Evolutionary conservation across 352 stramenopile species (phyloP), one percentile per base, ranked within the genome.

Genomic region (Phytophthora syringae): DNA sequence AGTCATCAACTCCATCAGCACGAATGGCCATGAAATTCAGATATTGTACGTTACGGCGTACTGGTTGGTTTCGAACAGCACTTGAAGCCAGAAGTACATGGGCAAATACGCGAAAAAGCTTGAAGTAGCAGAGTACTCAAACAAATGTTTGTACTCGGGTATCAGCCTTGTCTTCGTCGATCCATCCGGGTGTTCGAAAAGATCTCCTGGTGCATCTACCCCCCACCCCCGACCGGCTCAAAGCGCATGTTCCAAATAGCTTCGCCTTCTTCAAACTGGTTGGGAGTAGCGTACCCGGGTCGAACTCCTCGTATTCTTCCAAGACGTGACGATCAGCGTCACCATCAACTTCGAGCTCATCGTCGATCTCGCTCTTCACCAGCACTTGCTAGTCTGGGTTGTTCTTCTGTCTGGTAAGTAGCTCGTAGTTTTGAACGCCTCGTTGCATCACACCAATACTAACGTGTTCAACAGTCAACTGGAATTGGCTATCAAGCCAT

Each of bases 401-500:
- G 12, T 16, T 16, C 12, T 39, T 39, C 32, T 16, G 12, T 16
- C 12, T 3, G 4, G 12, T 16, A 11, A 39, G 32, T 16, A 16
- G 7, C 12, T 39, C 7, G 32, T 39, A 39, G 12, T 39, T 16
- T 4, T 39, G 4, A 9, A 39, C 12, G 12, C 32, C 32, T 16
- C 32, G 32, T 16, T 39, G 32, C 7, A 39, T 4, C 12, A 16
- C 7, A 16, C 12, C 7, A 39, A 16, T 2, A 9, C 32, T 39
- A 11, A 39, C 32, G 12, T 16, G 32, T 39, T 10, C 11, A 16
- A 39, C 6, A 16, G 32, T 9, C 7, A 16, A 2, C 2, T 39
- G 32, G 12, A 55, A 55, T 22, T 55, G 48, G 12, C n/a, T 55
- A 15, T 55, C 28, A 20, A 55, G 30, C 48, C 48, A 55, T 18